Percentiles rank a stretch among this genome's conserved stretches.
Conservation (phyloP, 2,329 filamentous ascomycete species). For the Fusarium liriodendri region DNA sequence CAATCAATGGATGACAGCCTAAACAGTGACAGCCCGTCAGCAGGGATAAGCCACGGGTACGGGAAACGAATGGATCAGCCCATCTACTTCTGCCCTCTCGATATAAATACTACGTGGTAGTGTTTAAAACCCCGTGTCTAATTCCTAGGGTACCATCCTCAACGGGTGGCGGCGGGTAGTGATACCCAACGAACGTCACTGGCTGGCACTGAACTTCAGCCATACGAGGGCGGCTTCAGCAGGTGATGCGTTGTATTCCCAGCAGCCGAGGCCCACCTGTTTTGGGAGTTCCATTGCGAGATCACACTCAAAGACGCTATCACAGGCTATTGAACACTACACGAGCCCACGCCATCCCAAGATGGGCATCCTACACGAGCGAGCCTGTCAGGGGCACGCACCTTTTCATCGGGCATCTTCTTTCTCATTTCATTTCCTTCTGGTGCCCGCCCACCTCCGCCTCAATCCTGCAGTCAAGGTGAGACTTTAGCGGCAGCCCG, state of each 20-base stretch:
- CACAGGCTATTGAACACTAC: neutral
- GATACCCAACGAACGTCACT: neutral
- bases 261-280: neutral
- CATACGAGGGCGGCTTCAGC: neutral
- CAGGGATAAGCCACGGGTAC: neutral
- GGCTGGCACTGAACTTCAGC: neutral
- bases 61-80: conserved; percentile 12
- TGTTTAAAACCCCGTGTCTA: neutral
- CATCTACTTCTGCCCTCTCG: neutral
- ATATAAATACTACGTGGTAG: conserved; percentile 12
- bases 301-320: neutral
- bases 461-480: conserved; percentile 5
- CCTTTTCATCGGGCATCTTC: neutral
- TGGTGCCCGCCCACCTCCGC: neutral
- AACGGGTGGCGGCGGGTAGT: neutral
- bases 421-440: conserved; percentile 15
- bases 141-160: neutral
- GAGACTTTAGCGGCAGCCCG: neutral
- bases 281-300: neutral
- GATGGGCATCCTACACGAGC: neutral
- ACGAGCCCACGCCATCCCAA: neutral
- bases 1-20: neutral
- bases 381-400: neutral
- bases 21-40: conserved; percentile 4
- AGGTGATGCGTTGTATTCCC: neutral